Percentiles rank a stretch among this genome's conserved stretches.
These are phyloP conservation scores for Triangularia verruculosa DNA, from an alignment of 2,329 filamentous ascomycete species.

Conservation along the genomic window DNA sequence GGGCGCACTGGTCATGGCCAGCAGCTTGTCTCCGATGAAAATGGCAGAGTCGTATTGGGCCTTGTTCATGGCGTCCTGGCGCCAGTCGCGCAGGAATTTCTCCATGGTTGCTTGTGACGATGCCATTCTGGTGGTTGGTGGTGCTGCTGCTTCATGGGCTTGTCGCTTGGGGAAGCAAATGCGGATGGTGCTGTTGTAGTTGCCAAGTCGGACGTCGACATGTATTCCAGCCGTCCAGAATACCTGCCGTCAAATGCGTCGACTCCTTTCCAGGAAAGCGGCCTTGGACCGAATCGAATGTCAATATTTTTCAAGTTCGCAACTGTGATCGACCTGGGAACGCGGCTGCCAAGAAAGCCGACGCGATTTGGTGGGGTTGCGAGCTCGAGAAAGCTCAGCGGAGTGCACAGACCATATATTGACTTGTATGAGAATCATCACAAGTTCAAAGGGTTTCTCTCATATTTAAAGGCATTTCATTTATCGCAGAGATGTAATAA, in stretches of 20 bases:
- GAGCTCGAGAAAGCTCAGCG: background rate
- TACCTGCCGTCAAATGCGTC: background rate
- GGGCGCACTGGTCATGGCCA: slow-evolving; percentile 80
- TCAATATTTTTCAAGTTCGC: background rate
- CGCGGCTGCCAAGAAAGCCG: background rate
- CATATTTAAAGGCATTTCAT: background rate
- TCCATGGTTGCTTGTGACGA: slow-evolving; percentile 62
- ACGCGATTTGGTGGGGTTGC: background rate
- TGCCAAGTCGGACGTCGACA: background rate
- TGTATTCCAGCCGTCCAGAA: background rate
- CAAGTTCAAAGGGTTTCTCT: background rate
- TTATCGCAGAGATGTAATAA: background rate
- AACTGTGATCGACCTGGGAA: background rate
- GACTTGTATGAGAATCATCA: background rate
- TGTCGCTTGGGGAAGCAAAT: background rate
- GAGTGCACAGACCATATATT: background rate
- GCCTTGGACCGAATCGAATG: background rate
- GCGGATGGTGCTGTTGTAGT: background rate
- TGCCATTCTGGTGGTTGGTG: slow-evolving; percentile 18
- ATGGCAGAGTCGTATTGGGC: slow-evolving; percentile 96
- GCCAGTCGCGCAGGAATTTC: slow-evolving; percentile 88
- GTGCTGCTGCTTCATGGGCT: background rate
- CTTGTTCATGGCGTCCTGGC: slow-evolving; percentile 91
- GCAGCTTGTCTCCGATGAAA: slow-evolving; percentile 94
- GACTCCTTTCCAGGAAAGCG: background rate